Conservation (phyloP, 345 rosid species). For the Cochlearia excelsa region DNA sequence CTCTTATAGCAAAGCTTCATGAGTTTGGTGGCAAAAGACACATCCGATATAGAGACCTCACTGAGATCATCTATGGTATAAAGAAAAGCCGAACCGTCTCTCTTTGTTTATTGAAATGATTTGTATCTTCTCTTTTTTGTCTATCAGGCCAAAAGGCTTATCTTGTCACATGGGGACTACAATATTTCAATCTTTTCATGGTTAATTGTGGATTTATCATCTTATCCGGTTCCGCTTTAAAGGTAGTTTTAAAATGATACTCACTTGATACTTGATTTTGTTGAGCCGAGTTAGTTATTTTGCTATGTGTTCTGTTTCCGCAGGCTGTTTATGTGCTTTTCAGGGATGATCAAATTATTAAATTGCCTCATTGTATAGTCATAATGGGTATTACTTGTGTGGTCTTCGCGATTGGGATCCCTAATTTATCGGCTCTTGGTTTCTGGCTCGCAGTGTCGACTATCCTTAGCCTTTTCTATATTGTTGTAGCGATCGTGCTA, state of each 20-base stretch:
- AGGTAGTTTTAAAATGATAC: conserved; percentile 42
- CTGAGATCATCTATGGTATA: conserved; percentile 71
- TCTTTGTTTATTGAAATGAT: not conserved
- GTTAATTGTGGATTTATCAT: conserved; percentile 74
- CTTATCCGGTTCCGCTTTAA: conserved; percentile 71
- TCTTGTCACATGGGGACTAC: conserved; percentile 65
- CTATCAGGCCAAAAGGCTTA: conserved; percentile 62
- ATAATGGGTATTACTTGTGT: conserved; percentile 54
- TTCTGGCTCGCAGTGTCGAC: conserved; percentile 88
- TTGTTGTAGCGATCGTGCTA: conserved; percentile 53
- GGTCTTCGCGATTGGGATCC: conserved; percentile 73
- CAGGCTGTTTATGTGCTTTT: conserved; percentile 58
- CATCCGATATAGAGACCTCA: conserved; percentile 90
- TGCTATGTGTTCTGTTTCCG: conserved; percentile 12
- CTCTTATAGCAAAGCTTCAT: conserved; percentile 81
- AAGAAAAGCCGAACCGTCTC: conserved; percentile 2
- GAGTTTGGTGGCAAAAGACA: conserved; percentile 86
- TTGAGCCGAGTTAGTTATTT: conserved; percentile 15
- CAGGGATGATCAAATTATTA: conserved; percentile 45
- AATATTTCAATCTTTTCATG: conserved; percentile 80
- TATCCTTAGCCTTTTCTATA: conserved; percentile 57
- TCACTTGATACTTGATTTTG: not conserved
- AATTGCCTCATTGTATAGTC: conserved; percentile 53
- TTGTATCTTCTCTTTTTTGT: not conserved
- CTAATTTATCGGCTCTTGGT: conserved; percentile 82